A percentile compares a stretch with the other conserved stretches of the same genome.
Evolutionary conservation across 768 basidiomycete species (phyloP).

Genomic region (Naganishia randhawae): DNA sequence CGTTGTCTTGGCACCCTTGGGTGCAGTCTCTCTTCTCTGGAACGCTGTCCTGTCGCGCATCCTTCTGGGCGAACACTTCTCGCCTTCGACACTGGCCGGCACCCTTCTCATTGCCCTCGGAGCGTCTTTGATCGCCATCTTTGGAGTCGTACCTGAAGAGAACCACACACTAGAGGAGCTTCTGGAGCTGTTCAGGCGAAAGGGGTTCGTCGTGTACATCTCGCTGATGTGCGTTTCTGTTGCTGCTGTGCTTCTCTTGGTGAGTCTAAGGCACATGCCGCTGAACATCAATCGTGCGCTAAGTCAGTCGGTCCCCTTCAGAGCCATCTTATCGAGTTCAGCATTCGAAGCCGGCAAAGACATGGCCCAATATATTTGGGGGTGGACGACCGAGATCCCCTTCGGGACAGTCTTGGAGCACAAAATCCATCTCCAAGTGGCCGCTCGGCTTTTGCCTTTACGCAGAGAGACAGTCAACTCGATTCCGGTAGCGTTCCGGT

Average conservation of each 20-base stretch:
- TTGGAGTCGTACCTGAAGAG: constrained; percentile 84
- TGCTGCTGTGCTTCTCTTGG: constrained; percentile 61
- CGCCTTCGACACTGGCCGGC: constrained; percentile 76
- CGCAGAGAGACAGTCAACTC: background rate
- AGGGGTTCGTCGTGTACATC: constrained; percentile 77
- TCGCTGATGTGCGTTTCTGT: constrained; percentile 64
- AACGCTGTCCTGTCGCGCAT: constrained; percentile 86
- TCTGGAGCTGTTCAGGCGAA: constrained; percentile 67
- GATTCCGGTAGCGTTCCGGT: too few relatives aligned
- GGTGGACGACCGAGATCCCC: background rate
- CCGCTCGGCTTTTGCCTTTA: constrained; percentile 1
- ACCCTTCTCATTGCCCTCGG: constrained; percentile 83
- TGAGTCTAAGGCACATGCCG: constrained; percentile 46
- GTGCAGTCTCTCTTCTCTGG: constrained; percentile 83
- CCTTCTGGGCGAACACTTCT: constrained; percentile 79
- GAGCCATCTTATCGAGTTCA: constrained; percentile 72
- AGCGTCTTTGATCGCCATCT: constrained; percentile 81
- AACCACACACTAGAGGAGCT: constrained; percentile 83
- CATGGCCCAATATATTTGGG: background rate
- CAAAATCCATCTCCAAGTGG: background rate
- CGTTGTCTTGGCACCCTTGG: constrained; percentile 88
- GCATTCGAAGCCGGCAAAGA: constrained; percentile 41
- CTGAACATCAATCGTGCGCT: background rate
- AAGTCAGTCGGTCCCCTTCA: constrained; percentile 42
- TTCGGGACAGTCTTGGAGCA: constrained; percentile 2